phyloP scores from a whole-genome alignment of 148 eudicot genomes.

The Rhododendron williamsianum region DNA sequence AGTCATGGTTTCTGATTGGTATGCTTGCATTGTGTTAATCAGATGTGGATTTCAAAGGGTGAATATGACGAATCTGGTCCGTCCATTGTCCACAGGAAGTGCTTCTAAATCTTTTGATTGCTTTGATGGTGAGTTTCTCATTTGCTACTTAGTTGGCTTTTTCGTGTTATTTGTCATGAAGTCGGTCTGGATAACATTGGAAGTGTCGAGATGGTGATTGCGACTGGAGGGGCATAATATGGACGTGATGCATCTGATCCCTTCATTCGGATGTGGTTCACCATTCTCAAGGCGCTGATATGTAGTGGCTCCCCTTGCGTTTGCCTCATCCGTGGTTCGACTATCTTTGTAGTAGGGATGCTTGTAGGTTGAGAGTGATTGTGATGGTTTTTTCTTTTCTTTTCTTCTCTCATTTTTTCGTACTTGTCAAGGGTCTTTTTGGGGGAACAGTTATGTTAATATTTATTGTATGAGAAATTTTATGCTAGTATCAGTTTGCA shows the following conservation, averaged over 20 bases:
- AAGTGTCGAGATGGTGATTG: neutral
- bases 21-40: constrained; percentile 4
- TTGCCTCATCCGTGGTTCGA: neutral
- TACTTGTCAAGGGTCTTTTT: neutral
- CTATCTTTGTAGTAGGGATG: constrained; percentile 16
- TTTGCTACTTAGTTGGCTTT: constrained; percentile 13
- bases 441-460: constrained; percentile 22
- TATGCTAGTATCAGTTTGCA: constrained; percentile 21
- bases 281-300: constrained; percentile 4
- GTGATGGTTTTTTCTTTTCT: constrained; percentile 1
- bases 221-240: constrained; percentile 7
- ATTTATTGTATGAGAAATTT: constrained; percentile 24
- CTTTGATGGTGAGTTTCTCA: constrained; percentile 14
- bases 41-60: constrained; percentile 29
- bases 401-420: neutral
- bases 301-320: neutral
- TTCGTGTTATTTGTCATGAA: constrained; percentile 14
- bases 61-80: constrained; percentile 38
- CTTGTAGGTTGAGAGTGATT: constrained; percentile 26
- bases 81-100: constrained; percentile 36
- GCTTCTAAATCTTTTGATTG: constrained; percentile 18
- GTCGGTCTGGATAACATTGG: constrained; percentile 16
- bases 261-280: neutral
- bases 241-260: neutral
- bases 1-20: neutral